Conservation (phyloP, 768 basidiomycete species). For the Trametes cubensis region DNA sequence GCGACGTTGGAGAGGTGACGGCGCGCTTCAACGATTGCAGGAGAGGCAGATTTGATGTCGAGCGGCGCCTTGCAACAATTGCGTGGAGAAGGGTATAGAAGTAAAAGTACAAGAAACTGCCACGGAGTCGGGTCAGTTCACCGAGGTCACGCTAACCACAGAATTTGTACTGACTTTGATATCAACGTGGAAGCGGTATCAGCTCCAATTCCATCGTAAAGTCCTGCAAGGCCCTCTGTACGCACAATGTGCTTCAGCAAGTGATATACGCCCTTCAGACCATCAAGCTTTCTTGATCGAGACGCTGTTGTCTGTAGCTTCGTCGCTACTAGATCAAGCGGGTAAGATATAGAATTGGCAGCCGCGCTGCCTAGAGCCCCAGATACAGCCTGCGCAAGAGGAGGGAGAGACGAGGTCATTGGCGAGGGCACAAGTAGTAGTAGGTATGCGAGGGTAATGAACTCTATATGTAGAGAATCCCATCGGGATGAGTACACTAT, state of each 20-base stretch:
- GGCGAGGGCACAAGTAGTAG: not conserved
- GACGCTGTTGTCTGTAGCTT: constrained; percentile 39
- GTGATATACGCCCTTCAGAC: constrained; percentile 32
- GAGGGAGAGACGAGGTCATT: constrained; percentile 63
- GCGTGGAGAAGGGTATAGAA: constrained; percentile 54
- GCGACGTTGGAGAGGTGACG: constrained; percentile 16
- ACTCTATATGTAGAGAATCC: no score
- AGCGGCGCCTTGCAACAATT: constrained; percentile 40
- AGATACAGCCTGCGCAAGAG: constrained; percentile 59
- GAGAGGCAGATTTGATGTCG: constrained; percentile 3
- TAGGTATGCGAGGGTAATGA: no score
- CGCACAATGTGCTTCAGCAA: constrained; percentile 43
- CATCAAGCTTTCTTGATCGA: constrained; percentile 27
- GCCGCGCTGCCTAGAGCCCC: constrained; percentile 59
- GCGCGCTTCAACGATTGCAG: constrained; percentile 7
- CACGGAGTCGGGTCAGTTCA: not conserved
- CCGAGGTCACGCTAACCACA: not conserved
- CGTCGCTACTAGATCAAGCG: constrained; percentile 60
- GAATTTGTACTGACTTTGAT: constrained; percentile 46
- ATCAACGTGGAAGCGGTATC: constrained; percentile 58
- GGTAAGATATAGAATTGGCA: constrained; percentile 56
- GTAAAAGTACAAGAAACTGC: constrained; percentile 63
- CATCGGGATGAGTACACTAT: no score
- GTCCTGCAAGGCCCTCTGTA: constrained; percentile 45
- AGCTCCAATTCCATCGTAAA: constrained; percentile 54